phyloP scores from a whole-genome alignment of 768 basidiomycete species.

The Mrakia frigida region DNA sequence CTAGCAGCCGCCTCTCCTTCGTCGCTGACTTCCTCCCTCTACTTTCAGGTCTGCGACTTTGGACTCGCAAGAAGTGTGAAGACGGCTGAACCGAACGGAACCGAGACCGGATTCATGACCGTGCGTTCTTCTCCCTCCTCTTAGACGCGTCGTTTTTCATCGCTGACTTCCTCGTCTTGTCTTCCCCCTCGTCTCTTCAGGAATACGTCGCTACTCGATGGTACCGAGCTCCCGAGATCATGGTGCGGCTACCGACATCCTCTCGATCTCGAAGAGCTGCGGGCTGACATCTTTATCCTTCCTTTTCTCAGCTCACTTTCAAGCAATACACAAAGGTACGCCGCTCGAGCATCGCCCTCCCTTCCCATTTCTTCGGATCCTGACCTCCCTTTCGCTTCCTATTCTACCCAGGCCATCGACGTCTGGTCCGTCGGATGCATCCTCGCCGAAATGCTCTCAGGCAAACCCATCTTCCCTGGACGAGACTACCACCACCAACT shows the following conservation, averaged over 20 bases:
- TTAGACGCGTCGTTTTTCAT: no score
- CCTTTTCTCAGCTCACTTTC: conserved; percentile 39
- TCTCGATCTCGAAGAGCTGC: background rate
- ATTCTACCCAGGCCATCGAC: conserved; percentile 46
- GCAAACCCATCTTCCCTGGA: conserved; percentile 93
- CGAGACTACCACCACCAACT: conserved; percentile 90
- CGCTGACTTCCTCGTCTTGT: background rate
- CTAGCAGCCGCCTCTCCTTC: background rate
- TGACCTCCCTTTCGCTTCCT: background rate
- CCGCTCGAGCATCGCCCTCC: background rate
- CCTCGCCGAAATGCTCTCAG: conserved; percentile 82
- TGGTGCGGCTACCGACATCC: conserved; percentile 37
- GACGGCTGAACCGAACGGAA: conserved; percentile 37
- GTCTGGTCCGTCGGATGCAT: conserved; percentile 60
- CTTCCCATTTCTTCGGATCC: background rate
- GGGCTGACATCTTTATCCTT: background rate
- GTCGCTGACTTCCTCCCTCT: background rate
- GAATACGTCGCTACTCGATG: conserved; percentile 95
- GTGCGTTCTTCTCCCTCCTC: background rate
- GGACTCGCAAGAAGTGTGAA: conserved; percentile 30
- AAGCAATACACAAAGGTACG: conserved; percentile 48
- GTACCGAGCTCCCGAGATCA: conserved; percentile 53
- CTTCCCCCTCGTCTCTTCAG: conserved; percentile 60
- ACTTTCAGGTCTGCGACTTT: conserved; percentile 31
- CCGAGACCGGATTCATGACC: conserved; percentile 45